Evolutionary conservation across 164 flowering plant species (phyloP).

Genomic region (Euptelea pleiosperma): DNA sequence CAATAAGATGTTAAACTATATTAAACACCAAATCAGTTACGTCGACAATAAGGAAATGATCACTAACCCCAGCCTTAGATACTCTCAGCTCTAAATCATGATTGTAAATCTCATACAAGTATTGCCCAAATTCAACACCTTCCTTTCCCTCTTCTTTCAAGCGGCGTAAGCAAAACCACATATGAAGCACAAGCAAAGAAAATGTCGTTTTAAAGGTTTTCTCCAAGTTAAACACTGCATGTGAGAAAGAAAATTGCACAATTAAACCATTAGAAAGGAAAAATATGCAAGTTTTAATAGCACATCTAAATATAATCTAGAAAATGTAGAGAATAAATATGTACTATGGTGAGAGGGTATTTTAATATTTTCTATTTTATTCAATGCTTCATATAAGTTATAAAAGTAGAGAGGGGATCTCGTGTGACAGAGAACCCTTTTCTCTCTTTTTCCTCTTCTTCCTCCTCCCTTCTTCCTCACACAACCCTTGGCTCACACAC

Average conservation of each 20-base stretch:
- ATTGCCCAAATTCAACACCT: conserved; percentile 90
- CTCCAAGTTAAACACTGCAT: conserved; percentile 92
- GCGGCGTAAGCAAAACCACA: conserved; percentile 94
- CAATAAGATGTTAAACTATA: too few species aligned
- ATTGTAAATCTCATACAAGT: conserved; percentile 86
- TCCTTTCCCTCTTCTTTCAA: conserved; percentile 93
- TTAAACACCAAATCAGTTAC: not conserved
- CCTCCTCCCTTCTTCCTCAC: too few species aligned
- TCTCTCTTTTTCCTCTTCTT: too few species aligned
- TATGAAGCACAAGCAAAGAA: conserved; percentile 88
- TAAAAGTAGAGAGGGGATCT: too few species aligned
- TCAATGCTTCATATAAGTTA: too few species aligned
- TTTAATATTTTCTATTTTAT: too few species aligned
- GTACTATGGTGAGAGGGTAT: too few species aligned
- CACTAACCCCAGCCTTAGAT: conserved; percentile 93
- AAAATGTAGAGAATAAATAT: not conserved
- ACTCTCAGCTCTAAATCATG: conserved; percentile 95
- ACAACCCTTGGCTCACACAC: too few species aligned
- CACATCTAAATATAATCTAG: not conserved
- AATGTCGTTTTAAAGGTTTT: conserved; percentile 85
- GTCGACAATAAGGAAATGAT: conserved; percentile 5
- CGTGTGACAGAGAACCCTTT: too few species aligned
- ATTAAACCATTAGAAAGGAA: not conserved
- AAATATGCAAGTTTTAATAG: not conserved
- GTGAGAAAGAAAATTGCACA: not conserved